A percentile compares a stretch with the other conserved stretches of the same genome.
Evolutionary conservation across 768 basidiomycete genomes (phyloP).

Genomic region (Phanerochaete sordida): DNA sequence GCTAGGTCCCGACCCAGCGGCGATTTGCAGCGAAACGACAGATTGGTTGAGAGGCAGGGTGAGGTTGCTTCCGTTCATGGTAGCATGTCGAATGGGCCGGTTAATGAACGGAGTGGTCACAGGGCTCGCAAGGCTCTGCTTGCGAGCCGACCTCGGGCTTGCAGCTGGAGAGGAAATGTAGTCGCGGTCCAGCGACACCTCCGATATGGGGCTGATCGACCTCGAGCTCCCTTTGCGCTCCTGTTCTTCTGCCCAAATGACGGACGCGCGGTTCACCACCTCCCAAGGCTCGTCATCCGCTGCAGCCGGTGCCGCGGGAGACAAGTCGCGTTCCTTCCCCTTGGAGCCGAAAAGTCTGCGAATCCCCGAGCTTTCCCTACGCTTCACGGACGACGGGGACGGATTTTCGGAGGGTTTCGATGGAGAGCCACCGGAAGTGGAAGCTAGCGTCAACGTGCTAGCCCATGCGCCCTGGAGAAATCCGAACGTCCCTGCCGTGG

Average conservation of each 20-base stretch:
- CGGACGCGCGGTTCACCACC: constrained; percentile 3
- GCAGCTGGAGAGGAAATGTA: not conserved
- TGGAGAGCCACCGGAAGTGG: not conserved
- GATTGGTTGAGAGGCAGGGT: not conserved
- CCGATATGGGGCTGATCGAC: not conserved
- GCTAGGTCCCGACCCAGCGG: not conserved
- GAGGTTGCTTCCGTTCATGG: not conserved
- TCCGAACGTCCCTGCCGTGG: not conserved
- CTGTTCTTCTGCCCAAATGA: not conserved
- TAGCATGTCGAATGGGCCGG: constrained; percentile 8
- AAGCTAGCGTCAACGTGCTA: constrained; percentile 9
- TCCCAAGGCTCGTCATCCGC: constrained; percentile 13
- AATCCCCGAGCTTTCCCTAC: constrained; percentile 34
- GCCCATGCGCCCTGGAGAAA: not conserved
- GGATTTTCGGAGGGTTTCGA: constrained; percentile 12
- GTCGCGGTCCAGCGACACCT: not conserved
- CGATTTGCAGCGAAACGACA: constrained; percentile 4
- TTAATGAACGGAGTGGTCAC: constrained; percentile 12
- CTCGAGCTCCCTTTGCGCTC: not conserved
- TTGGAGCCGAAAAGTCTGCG: constrained; percentile 21
- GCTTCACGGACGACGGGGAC: constrained; percentile 33
- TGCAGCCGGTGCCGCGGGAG: not conserved
- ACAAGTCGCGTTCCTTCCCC: constrained; percentile 22
- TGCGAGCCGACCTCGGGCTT: not conserved
- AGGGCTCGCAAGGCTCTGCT: not conserved